Evolutionary conservation across 768 basidiomycete species (phyloP).

Genomic region (Lactifluus piperatus): DNA sequence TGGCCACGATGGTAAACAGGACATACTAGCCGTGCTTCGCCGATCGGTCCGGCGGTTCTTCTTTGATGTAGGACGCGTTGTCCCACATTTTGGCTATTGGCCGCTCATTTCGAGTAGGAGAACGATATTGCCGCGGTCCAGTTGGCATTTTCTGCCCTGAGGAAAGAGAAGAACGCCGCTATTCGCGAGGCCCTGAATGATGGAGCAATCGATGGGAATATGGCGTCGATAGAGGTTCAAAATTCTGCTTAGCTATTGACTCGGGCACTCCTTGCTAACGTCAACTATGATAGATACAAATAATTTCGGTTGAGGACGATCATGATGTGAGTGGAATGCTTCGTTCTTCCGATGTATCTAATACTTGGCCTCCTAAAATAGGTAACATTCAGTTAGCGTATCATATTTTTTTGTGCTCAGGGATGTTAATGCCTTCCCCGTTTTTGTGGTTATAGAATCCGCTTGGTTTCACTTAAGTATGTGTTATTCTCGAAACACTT

Average conservation of each 20-base stretch:
- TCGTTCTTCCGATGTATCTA: not conserved
- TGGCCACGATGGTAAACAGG: not conserved
- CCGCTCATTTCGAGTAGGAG: slow-evolving; percentile 2
- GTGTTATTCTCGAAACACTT: not conserved
- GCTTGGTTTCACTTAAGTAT: slow-evolving; percentile 6
- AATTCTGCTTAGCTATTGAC: not conserved
- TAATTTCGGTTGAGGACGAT: slow-evolving; percentile 4
- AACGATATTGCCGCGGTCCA: slow-evolving; percentile 2
- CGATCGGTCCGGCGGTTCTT: slow-evolving; percentile 9
- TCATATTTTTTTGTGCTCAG: not conserved
- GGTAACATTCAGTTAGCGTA: slow-evolving; percentile 3
- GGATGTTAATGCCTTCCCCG: not conserved
- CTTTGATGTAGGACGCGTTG: not conserved
- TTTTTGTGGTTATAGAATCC: not conserved
- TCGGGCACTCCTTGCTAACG: not conserved
- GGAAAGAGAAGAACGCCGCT: not conserved
- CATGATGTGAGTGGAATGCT: not conserved
- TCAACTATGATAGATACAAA: not conserved
- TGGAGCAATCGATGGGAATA: not conserved
- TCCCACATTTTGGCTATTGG: not conserved
- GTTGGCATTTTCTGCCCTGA: not conserved
- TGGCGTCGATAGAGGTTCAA: not conserved
- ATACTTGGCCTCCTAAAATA: not conserved
- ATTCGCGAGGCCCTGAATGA: slow-evolving; percentile 3
- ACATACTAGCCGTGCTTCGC: slow-evolving; percentile 4